A percentile compares a stretch with the other conserved stretches of the same genome.
phyloP scores from a whole-genome alignment of 805 yeast genomes.

The Ascoidea asiatica region DNA sequence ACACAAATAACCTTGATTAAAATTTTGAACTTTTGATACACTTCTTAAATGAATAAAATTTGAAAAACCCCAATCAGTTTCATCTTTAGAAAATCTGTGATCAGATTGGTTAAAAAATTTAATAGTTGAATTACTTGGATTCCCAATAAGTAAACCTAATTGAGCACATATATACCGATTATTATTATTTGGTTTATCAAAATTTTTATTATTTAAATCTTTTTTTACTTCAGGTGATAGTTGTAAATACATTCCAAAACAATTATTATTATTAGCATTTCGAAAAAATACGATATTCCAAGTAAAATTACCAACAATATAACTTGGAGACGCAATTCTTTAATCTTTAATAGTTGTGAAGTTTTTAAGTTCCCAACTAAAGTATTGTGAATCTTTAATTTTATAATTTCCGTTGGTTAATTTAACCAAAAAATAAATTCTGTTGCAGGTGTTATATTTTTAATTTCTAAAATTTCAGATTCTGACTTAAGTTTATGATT shows the following conservation, averaged over 20 bases:
- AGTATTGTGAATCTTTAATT: conserved; percentile 16
- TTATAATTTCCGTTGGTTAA: conserved; percentile 13
- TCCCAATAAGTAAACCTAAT: conserved; percentile 75
- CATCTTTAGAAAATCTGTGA: conserved; percentile 64
- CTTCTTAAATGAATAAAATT: conserved; percentile 49
- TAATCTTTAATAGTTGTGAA: conserved; percentile 15
- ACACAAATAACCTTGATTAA: conserved; percentile 24
- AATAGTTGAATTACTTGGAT: conserved; percentile 55
- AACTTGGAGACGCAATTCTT: conserved; percentile 26
- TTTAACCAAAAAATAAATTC: not conserved
- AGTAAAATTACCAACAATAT: conserved; percentile 44
- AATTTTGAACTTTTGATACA: conserved; percentile 19
- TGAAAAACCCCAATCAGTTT: conserved; percentile 94
- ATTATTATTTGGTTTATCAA: conserved; percentile 21
- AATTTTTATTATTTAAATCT: conserved; percentile 11
- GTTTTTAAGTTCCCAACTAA: conserved; percentile 27
- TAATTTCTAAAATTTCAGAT: too few relatives aligned
- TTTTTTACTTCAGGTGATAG: conserved; percentile 33
- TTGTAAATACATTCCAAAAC: conserved; percentile 67
- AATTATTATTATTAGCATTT: conserved; percentile 46
- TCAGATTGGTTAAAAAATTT: conserved; percentile 50
- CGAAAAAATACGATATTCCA: conserved; percentile 74
- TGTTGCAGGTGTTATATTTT: not conserved
- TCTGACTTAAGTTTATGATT: not conserved
- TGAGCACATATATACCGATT: conserved; percentile 85